Evolutionary conservation across 352 stramenopile genomes (phyloP).

Genomic region (Phytophthora macrochlamydospora): DNA sequence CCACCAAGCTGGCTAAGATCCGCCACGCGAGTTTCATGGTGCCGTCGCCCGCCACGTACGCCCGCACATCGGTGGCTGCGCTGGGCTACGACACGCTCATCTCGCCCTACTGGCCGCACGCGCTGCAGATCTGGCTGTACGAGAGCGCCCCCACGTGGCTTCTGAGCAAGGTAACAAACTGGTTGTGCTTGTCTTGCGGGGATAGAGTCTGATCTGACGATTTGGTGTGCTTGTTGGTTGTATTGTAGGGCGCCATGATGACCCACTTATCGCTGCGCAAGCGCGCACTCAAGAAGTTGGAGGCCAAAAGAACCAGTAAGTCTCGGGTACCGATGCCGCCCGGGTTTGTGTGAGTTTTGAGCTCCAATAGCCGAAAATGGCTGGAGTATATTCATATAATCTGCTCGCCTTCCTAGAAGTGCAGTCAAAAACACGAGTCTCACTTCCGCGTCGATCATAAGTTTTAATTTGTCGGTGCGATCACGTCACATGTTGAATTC

Average conservation of each 20-base stretch:
- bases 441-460: no score
- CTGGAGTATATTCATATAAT: no score
- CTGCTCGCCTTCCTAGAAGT: no score
- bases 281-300: constrained; percentile 87
- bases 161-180: constrained; percentile 63
- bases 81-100: constrained; percentile 93
- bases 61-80: constrained; percentile 89
- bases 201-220: neutral
- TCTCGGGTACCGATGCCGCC: no score
- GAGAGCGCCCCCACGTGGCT: constrained; percentile 87
- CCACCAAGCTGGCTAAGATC: constrained; percentile 99
- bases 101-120: constrained; percentile 96
- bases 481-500: no score
- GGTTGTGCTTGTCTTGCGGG: constrained; percentile 35
- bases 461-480: no score
- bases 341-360: no score
- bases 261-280: constrained; percentile 84
- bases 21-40: constrained; percentile 94
- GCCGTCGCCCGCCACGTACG: constrained; percentile 92
- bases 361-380: neutral
- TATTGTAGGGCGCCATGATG: constrained; percentile 65
- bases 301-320: constrained; percentile 86
- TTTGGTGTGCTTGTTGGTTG: neutral
- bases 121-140: constrained; percentile 96
- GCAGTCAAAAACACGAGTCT: no score